Evolutionary conservation across 2,329 filamentous ascomycete species (phyloP).

Genomic region (Cordyceps pruinosa): DNA sequence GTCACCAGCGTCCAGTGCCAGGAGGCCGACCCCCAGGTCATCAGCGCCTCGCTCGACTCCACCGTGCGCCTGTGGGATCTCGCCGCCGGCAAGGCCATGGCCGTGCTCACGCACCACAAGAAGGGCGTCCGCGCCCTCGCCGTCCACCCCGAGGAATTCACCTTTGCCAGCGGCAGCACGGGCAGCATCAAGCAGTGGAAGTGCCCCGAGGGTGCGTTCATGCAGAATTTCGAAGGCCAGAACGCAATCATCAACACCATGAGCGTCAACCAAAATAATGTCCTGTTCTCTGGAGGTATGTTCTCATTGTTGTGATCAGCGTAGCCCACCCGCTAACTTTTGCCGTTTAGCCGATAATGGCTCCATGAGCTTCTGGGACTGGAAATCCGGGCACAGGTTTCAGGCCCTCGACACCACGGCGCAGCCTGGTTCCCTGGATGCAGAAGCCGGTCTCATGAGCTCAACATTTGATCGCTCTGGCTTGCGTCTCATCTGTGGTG

Average conservation of each 20-base stretch:
- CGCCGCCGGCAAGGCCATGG: conserved; percentile 92
- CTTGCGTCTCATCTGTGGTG: conserved; percentile 81
- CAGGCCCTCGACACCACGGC: conserved; percentile 86
- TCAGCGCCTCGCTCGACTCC: conserved; percentile 85
- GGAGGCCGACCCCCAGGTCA: conserved; percentile 93
- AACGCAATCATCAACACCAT: conserved; percentile 95
- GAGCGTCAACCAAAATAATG: conserved; percentile 88
- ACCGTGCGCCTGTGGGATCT: conserved; percentile 93
- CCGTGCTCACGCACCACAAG: conserved; percentile 95
- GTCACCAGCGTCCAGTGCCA: conserved; percentile 87
- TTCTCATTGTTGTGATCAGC: background rate
- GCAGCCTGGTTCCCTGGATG: conserved; percentile 88
- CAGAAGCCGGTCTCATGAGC: conserved; percentile 91
- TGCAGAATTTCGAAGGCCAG: conserved; percentile 98
- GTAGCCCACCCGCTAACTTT: background rate
- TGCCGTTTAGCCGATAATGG: conserved; percentile 65
- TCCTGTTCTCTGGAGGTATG: conserved; percentile 78
- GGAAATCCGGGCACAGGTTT: conserved; percentile 92
- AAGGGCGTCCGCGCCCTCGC: conserved; percentile 86
- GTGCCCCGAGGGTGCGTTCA: conserved; percentile 93
- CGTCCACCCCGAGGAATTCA: conserved; percentile 87
- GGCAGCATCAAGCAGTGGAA: conserved; percentile 99
- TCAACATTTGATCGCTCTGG: conserved; percentile 89
- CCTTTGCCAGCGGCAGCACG: conserved; percentile 87
- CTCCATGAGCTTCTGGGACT: conserved; percentile 97